Evolutionary conservation across 257 asterid species (phyloP).

Genomic region (Voacanga thouarsii): DNA sequence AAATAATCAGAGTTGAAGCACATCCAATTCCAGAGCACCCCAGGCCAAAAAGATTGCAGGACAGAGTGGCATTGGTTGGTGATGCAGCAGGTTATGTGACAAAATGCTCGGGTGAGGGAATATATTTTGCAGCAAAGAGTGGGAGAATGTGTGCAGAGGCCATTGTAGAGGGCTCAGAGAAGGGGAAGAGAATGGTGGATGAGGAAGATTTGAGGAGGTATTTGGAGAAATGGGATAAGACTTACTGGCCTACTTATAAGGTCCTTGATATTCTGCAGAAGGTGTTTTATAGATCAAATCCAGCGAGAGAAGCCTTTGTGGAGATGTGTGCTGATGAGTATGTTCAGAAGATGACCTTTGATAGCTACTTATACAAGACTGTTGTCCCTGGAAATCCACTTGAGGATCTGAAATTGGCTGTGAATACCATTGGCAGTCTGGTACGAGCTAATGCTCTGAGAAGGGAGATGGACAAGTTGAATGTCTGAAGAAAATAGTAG

Average conservation of each 20-base stretch:
- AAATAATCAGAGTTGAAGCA: conserved; percentile 85
- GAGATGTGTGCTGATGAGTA: conserved; percentile 92
- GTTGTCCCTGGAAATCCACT: conserved; percentile 90
- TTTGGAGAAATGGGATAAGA: conserved; percentile 83
- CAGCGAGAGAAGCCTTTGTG: conserved; percentile 87
- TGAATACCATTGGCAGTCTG: conserved; percentile 80
- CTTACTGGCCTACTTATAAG: conserved; percentile 89
- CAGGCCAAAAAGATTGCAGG: conserved; percentile 60
- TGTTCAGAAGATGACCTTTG: conserved; percentile 94
- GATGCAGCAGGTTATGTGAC: conserved; percentile 95
- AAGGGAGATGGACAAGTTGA: conserved; percentile 81
- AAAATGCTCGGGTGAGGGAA: conserved; percentile 89
- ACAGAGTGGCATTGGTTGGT: conserved; percentile 73
- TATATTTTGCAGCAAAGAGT: conserved; percentile 85
- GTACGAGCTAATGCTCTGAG: conserved; percentile 85
- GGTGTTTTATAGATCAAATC: conserved; percentile 81
- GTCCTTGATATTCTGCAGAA: conserved; percentile 81
- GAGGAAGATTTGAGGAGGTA: conserved; percentile 79
- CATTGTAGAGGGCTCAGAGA: conserved; percentile 76
- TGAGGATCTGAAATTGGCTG: conserved; percentile 85
- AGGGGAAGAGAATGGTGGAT: conserved; percentile 74
- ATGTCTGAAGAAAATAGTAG: conserved; percentile 27
- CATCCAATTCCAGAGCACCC: conserved; percentile 95
- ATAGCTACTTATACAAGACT: conserved; percentile 78
- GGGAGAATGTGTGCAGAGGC: conserved; percentile 98